Percentiles rank a stretch among this genome's conserved stretches.
phyloP scores from a whole-genome alignment of 306 rosid species.

The Cicer bijugum region DNA sequence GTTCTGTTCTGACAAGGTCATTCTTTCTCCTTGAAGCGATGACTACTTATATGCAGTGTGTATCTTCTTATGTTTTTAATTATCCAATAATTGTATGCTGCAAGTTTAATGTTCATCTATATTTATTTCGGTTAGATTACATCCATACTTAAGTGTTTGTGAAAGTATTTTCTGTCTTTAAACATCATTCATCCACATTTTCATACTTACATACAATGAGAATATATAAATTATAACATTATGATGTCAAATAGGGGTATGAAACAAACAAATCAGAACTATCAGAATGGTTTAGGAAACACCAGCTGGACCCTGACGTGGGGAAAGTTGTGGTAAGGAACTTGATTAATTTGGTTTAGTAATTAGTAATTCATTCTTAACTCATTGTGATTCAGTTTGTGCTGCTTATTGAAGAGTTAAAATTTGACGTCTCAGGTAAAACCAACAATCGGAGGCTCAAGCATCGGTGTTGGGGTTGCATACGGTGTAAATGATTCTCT shows the following conservation, averaged over 20 bases:
- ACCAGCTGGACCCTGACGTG: constrained; percentile 63
- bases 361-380: constrained; percentile 27
- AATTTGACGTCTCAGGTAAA: constrained; percentile 65
- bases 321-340: constrained; percentile 94
- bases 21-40: constrained; percentile 30
- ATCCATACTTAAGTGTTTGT: constrained; percentile 4
- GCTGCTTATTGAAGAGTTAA: constrained; percentile 22
- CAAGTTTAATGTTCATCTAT: constrained; percentile 30
- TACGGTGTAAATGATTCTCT: constrained; percentile 84
- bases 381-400: constrained; percentile 29
- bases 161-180: constrained; percentile 20
- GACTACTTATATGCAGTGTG: not conserved
- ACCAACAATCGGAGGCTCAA: constrained; percentile 94
- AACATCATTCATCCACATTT: constrained; percentile 6
- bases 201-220: not conserved
- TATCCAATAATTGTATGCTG: constrained; percentile 14
- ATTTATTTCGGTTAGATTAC: constrained; percentile 15
- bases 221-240: constrained; percentile 35
- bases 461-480: constrained; percentile 92
- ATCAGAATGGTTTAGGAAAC: constrained; percentile 74
- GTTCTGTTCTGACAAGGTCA: constrained; percentile 30
- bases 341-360: constrained; percentile 48
- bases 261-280: constrained; percentile 62
- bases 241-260: constrained; percentile 59
- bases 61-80: constrained; percentile 15